These are phyloP conservation scores for Talaromyces albobiverticillius DNA, from an alignment of 2,329 filamentous ascomycete genomes.

Conservation along the genomic window DNA sequence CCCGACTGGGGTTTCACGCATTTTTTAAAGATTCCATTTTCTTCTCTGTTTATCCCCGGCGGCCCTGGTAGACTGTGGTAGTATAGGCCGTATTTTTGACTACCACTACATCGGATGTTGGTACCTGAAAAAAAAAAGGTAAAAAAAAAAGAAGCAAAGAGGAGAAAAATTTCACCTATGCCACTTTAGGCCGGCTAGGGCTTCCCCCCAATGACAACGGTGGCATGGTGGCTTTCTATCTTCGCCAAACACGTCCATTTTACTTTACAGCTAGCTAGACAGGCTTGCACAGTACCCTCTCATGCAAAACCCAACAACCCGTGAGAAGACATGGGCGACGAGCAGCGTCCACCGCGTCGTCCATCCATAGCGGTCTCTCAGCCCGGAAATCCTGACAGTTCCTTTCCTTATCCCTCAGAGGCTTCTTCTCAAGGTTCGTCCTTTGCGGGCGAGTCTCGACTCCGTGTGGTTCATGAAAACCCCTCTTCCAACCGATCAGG, in stretches of 20 bases:
- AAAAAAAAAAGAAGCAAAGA: neutral
- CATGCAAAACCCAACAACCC: neutral
- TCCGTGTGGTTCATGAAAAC: constrained; percentile 7
- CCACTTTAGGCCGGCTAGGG: constrained; percentile 7
- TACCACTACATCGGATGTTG: neutral
- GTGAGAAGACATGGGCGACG: constrained; percentile 13
- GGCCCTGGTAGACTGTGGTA: no score
- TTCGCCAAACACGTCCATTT: neutral
- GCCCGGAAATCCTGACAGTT: neutral
- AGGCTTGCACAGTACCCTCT: neutral
- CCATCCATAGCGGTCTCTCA: constrained; percentile 8
- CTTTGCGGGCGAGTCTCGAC: constrained; percentile 8
- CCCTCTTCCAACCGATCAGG: constrained; percentile 4
- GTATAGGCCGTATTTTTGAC: neutral
- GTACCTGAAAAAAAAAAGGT: neutral
- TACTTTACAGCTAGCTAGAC: constrained; percentile 1
- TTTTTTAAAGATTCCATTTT: constrained; percentile 4
- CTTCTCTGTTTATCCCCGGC: constrained; percentile 1
- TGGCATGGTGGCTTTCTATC: constrained; percentile 1
- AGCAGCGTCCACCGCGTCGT: constrained; percentile 11
- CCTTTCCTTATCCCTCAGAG: neutral
- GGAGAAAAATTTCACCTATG: constrained; percentile 6
- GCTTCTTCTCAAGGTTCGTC: neutral
- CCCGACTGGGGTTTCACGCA: neutral
- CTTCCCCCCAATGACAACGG: constrained; percentile 6